Conservation (phyloP, 108 stramenopile species). For the Cyclotella choctawhatcheeana region DNA sequence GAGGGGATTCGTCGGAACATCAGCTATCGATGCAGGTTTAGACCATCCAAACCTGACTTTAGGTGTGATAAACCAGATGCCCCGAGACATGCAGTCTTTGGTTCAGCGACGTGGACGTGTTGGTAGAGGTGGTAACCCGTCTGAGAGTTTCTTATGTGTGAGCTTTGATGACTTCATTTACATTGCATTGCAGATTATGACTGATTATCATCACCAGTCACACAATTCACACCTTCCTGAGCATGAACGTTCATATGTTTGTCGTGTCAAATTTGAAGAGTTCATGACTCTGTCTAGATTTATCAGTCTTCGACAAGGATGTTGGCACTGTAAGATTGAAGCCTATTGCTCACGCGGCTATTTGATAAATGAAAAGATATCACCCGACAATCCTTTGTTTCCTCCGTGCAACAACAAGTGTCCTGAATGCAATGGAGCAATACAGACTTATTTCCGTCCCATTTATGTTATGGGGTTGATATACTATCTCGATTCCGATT, state of each 20-base stretch:
- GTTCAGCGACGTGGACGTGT: background rate
- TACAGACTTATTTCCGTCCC: background rate
- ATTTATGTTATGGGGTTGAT: background rate
- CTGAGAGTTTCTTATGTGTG: background rate
- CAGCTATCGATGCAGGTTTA: background rate
- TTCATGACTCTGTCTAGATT: background rate
- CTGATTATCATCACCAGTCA: background rate
- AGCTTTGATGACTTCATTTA: background rate
- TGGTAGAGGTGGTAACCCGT: background rate
- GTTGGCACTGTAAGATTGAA: background rate
- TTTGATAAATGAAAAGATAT: background rate
- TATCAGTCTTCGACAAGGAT: background rate
- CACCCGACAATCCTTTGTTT: background rate
- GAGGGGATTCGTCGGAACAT: no score
- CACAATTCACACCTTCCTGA: background rate
- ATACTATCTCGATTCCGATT: background rate
- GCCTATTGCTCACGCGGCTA: background rate
- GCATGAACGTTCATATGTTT: background rate
- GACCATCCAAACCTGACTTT: background rate
- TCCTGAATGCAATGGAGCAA: background rate
- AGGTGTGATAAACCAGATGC: background rate
- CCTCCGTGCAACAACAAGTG: background rate
- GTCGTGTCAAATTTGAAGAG: background rate
- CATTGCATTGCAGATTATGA: background rate
- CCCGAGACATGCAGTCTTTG: background rate